phyloP scores from a whole-genome alignment of 139 green algal genomes.

The Auxenochlorella pyrenoidosa region DNA sequence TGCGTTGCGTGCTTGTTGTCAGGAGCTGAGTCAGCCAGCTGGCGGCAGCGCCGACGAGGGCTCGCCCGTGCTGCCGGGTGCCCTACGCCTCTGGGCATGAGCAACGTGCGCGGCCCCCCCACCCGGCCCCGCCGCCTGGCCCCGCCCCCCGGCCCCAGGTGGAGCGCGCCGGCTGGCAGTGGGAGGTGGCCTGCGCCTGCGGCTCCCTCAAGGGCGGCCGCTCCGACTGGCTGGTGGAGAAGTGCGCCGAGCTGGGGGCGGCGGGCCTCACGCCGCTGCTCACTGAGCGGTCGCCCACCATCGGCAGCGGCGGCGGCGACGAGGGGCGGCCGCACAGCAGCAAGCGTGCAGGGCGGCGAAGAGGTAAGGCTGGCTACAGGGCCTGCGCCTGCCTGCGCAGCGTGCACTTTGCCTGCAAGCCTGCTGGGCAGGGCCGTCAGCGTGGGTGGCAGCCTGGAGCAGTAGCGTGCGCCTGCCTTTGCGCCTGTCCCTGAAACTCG shows the following conservation, averaged over 20 bases:
- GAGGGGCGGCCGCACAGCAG: background rate
- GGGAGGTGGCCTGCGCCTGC: slow-evolving; percentile 71
- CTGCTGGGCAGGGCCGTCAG: no score
- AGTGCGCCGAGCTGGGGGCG: slow-evolving; percentile 87
- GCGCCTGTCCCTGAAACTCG: no score
- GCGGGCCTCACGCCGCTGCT: slow-evolving; percentile 74
- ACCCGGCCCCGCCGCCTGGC: background rate
- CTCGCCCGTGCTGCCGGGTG: no score
- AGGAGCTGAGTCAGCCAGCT: no score
- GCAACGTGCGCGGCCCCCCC: no score
- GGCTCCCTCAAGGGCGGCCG: slow-evolving; percentile 84
- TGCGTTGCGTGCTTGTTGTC: no score
- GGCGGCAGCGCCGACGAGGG: no score
- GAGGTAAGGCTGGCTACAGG: background rate
- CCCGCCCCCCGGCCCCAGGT: background rate
- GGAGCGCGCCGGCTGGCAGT: background rate
- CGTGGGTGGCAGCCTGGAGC: no score
- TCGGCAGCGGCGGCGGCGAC: slow-evolving; percentile 34
- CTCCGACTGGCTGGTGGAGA: slow-evolving; percentile 93
- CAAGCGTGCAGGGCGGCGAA: background rate
- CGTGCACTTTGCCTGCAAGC: no score
- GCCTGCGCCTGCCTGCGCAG: no score
- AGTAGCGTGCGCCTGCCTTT: no score
- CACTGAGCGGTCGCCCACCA: slow-evolving; percentile 66
- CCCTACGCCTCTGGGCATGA: no score